Evolutionary conservation across 2,329 filamentous ascomycete species (phyloP), one percentile per base, ranked within the genome.

Genomic region (Xylaria polymorpha): DNA sequence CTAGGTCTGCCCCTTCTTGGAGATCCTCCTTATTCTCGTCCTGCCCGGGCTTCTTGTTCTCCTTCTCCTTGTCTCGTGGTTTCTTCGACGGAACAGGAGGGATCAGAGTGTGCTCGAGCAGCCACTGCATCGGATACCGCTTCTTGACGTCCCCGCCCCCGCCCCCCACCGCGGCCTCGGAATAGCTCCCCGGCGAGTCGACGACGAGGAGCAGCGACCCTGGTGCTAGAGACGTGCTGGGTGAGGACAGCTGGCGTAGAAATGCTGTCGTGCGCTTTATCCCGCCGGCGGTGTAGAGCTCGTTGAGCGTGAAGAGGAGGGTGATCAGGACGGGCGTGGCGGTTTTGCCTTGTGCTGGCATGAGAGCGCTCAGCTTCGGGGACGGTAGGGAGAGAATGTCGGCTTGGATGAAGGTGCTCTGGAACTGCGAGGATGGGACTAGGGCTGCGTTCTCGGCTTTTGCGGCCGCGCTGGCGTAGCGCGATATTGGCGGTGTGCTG

Each of bases 141-240:
- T 87, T 87, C 41, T 82, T 81, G 85, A 3, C 0, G 87, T 88
- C 3, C 96, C 87, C 66, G 6, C 43, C 43, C 82, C 81, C 55
- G 85, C 83, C 70, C 85, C 91, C 91, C 0, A 98, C 80, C 0
- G 87, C 88, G 3, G 97, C 87, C 66, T 94, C 93, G 0, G 94
- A 96, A 80, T 98, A 98, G 80, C 92, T 97, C 0, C 96, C 96
- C 0, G 96, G 94, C 74, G 94, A 97, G 79, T 99, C 95, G 4
- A 98, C 90, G 2, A 98, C 92, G 0, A 98, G 86, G 1, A 98
- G 83, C 46, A 95, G 79, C 1, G 93, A 88, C 0, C 89, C 91
- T 0, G 83, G 68, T 0, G 84, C 81, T 2, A 92, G 78, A 0
- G 81, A 73, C 1, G 87, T 83, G 29, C 29, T 7, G 15, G 51